Evolutionary conservation across 2,329 filamentous ascomycete genomes (phyloP).

Genomic region (Biscogniauxia marginata): DNA sequence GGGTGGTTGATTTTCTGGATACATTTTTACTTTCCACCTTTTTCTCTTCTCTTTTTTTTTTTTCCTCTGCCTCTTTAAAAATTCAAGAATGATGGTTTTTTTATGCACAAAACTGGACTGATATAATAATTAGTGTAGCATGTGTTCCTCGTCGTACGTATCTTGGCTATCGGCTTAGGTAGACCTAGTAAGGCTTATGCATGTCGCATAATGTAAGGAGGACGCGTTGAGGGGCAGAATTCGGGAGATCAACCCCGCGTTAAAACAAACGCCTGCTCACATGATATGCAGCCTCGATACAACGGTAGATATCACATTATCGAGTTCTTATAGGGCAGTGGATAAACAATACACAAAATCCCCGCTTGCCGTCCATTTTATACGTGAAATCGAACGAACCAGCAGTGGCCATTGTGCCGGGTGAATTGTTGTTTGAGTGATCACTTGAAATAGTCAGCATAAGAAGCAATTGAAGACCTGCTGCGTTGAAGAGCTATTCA

Average conservation of each 20-base stretch:
- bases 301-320: not conserved
- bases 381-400: too few species aligned
- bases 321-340: not conserved
- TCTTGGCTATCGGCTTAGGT: not conserved
- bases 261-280: slow-evolving; percentile 10
- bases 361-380: too few species aligned
- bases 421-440: too few species aligned
- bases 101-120: too few species aligned
- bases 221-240: slow-evolving; percentile 27
- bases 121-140: not conserved
- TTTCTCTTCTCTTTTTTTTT: not conserved
- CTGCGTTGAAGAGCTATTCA: not conserved
- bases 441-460: too few species aligned
- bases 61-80: not conserved
- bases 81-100: too few species aligned
- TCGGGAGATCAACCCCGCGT: slow-evolving; percentile 10
- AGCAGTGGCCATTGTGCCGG: too few species aligned
- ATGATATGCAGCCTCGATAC: not conserved
- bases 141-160: too few species aligned
- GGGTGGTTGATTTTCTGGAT: slow-evolving; percentile 10
- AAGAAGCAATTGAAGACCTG: not conserved
- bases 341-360: too few species aligned
- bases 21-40: slow-evolving; percentile 3
- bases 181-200: not conserved
- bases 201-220: not conserved